A percentile compares a stretch with the other conserved stretches of the same genome.
Conservation (phyloP, 2,329 filamentous ascomycete species). For the Fusarium sp. region DNA sequence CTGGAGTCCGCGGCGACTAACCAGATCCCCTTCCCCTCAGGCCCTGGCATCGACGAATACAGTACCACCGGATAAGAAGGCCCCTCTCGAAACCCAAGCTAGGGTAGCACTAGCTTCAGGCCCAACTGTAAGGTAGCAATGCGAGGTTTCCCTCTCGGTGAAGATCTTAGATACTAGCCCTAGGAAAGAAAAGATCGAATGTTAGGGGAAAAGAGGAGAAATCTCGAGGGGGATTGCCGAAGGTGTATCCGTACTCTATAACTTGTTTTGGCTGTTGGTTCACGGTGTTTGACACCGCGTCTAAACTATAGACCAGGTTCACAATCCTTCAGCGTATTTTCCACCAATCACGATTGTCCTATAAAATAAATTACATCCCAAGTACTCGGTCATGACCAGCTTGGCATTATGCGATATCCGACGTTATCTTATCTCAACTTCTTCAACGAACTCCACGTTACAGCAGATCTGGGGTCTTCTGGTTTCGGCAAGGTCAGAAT, state of each 20-base stretch:
- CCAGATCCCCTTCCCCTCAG: neutral
- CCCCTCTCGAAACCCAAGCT: no score
- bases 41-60: neutral
- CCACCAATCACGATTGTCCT: neutral
- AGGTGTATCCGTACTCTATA: no score
- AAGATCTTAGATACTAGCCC: neutral
- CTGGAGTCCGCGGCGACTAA: neutral
- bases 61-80: neutral
- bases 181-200: neutral
- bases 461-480: constrained; percentile 8
- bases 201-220: neutral
- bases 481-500: neutral
- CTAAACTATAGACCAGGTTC: neutral
- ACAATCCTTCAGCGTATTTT: neutral
- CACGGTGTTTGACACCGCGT: neutral
- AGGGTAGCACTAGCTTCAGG: neutral
- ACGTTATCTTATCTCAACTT: neutral
- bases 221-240: neutral
- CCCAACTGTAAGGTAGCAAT: constrained; percentile 1
- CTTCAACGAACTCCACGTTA: neutral
- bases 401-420: neutral
- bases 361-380: neutral
- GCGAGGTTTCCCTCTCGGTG: neutral
- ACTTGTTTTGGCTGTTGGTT: neutral
- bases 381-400: neutral